Conservation (phyloP, 2,329 filamentous ascomycete species). For the Clarireedia monteithiana region DNA sequence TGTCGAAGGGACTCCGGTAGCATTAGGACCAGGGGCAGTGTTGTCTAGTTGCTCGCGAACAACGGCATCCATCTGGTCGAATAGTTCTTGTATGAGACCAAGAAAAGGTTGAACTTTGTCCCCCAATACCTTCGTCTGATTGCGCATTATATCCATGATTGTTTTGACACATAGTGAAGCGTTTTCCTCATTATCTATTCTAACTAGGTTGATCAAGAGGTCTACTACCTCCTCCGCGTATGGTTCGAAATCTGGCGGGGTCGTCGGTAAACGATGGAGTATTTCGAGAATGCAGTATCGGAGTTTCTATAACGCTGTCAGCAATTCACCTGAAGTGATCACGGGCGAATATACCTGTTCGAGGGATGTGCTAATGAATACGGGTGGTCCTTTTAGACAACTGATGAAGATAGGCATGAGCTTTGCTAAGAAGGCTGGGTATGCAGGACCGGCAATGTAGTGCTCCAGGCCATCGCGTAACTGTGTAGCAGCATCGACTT, state of each 20-base stretch:
- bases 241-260: constrained; percentile 74
- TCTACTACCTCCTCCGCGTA: constrained; percentile 87
- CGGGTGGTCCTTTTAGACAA: constrained; percentile 76
- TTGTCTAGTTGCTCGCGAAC: constrained; percentile 94
- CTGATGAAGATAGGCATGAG: constrained; percentile 84
- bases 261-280: constrained; percentile 73
- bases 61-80: constrained; percentile 87
- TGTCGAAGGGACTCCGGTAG: constrained; percentile 55
- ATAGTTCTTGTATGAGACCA: constrained; percentile 88
- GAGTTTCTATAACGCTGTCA: constrained; percentile 53
- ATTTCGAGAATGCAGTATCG: constrained; percentile 93
- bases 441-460: constrained; percentile 71
- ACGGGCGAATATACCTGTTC: constrained; percentile 63
- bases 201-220: constrained; percentile 79
- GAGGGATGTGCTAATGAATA: constrained; percentile 82
- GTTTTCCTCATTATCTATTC: constrained; percentile 95
- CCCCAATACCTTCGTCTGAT: constrained; percentile 77
- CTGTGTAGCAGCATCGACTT: constrained; percentile 74
- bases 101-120: constrained; percentile 84
- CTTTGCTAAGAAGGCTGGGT: constrained; percentile 74
- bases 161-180: constrained; percentile 98
- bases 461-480: constrained; percentile 88
- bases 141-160: constrained; percentile 91
- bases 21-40: constrained; percentile 47
- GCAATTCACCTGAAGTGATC: not conserved